Evolutionary conservation across 2,329 filamentous ascomycete genomes (phyloP).

Genomic region (Scedosporium dehoogii): DNA sequence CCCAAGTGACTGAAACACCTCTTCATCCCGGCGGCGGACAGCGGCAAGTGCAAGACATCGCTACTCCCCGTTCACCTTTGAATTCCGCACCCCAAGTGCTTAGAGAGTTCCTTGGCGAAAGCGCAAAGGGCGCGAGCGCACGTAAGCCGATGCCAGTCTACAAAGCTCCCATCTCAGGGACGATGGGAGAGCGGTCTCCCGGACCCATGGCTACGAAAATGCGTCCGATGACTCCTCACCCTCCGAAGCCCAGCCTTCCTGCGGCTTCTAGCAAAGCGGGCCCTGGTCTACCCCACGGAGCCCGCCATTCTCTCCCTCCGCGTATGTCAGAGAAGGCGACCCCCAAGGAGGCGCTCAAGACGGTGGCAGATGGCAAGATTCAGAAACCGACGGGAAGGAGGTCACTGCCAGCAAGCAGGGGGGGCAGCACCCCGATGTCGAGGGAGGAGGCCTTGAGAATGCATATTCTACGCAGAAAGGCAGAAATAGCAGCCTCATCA

Average conservation of each 20-base stretch:
- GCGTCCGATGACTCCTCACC: background rate
- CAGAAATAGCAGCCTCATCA: background rate
- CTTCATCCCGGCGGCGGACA: background rate
- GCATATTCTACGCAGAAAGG: background rate
- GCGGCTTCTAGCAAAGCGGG: background rate
- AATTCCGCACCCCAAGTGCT: background rate
- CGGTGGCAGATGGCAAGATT: background rate
- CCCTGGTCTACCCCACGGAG: background rate
- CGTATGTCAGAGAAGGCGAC: background rate
- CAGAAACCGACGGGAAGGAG: background rate
- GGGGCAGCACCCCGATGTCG: background rate
- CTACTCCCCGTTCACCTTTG: background rate
- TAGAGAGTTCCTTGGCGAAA: background rate
- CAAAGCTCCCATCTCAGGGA: background rate
- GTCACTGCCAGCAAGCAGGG: background rate
- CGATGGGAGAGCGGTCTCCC: background rate
- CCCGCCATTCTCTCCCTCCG: background rate
- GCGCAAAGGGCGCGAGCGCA: background rate
- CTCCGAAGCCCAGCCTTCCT: background rate
- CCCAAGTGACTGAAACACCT: background rate
- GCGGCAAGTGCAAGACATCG: background rate
- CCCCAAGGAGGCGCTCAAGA: background rate
- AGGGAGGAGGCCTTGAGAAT: background rate
- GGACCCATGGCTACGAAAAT: background rate
- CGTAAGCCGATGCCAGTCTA: background rate